These are phyloP conservation scores for Candida odintsovae DNA, from an alignment of 805 yeast species.

Conservation along the genomic window DNA sequence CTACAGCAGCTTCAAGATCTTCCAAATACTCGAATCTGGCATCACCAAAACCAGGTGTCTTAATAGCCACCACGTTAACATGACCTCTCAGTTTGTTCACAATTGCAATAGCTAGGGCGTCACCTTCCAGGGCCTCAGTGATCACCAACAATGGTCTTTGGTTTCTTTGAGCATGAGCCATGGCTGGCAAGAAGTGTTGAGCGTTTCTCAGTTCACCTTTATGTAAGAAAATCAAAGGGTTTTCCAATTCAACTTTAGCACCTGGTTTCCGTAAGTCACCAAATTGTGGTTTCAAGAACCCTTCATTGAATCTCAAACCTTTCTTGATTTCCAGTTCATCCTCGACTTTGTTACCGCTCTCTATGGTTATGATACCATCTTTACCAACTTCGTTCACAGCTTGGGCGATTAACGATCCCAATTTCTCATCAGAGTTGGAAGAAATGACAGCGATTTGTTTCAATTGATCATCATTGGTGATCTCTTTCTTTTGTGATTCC, in stretches of 20 bases:
- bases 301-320: conserved; percentile 98
- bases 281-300: conserved; percentile 94
- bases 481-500: conserved; percentile 81
- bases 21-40: conserved; percentile 95
- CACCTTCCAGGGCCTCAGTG: conserved; percentile 97
- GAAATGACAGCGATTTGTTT: conserved; percentile 98
- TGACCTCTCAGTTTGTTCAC: conserved; percentile 97
- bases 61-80: conserved; percentile 94
- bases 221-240: conserved; percentile 73
- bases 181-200: conserved; percentile 72
- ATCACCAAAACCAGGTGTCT: conserved; percentile 99
- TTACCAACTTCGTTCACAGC: conserved; percentile 99
- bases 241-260: conserved; percentile 88
- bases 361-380: conserved; percentile 97
- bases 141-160: conserved; percentile 90
- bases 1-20: conserved; percentile 90
- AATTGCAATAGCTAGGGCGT: conserved; percentile 96
- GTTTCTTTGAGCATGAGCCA: conserved; percentile 86
- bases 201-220: conserved; percentile 18
- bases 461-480: conserved; percentile 89
- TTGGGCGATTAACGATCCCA: conserved; percentile 83
- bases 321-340: conserved; percentile 96
- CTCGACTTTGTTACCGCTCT: conserved; percentile 94
- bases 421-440: conserved; percentile 92
- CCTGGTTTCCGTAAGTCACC: conserved; percentile 75